These are phyloP conservation scores for Neurospora discreta DNA, from an alignment of 495 filamentous ascomycete species.

Conservation along the genomic window DNA sequence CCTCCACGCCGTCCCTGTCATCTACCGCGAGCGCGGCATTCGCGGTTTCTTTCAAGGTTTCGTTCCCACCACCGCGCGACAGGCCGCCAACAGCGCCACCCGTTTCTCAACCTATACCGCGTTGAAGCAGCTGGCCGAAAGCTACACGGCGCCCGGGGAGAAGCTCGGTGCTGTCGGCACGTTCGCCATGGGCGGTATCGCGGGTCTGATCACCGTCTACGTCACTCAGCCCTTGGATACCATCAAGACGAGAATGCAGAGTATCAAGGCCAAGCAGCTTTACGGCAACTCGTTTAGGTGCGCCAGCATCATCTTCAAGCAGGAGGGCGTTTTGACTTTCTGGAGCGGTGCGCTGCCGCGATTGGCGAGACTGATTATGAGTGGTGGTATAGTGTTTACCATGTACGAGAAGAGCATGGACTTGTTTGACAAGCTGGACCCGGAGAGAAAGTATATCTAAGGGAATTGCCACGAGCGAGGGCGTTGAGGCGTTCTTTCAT, in stretches of 20 bases:
- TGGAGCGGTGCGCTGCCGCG: conserved; percentile 90
- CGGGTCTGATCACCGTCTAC: conserved; percentile 88
- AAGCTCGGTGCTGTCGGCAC: conserved; percentile 84
- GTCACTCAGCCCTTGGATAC: conserved; percentile 89
- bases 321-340: conserved; percentile 82
- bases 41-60: conserved; percentile 95
- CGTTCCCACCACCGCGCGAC: conserved; percentile 85
- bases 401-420: conserved; percentile 99
- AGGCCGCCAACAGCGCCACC: conserved; percentile 86
- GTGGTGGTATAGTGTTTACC: conserved; percentile 94
- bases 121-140: conserved; percentile 80
- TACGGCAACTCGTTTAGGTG: conserved; percentile 89
- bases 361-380: conserved; percentile 72
- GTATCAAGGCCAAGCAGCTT: conserved; percentile 67
- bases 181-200: conserved; percentile 82
- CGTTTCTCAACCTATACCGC: conserved; percentile 77
- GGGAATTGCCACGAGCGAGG: background rate
- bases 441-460: conserved; percentile 73
- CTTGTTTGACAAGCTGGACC: conserved; percentile 67
- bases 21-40: conserved; percentile 75
- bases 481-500: conserved; percentile 1
- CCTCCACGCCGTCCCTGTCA: conserved; percentile 77
- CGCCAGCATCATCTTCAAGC: conserved; percentile 69
- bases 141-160: conserved; percentile 88
- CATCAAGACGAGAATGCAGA: conserved; percentile 97